Evolutionary conservation across 768 basidiomycete species (phyloP).

Genomic region (Tylopilus sp.): DNA sequence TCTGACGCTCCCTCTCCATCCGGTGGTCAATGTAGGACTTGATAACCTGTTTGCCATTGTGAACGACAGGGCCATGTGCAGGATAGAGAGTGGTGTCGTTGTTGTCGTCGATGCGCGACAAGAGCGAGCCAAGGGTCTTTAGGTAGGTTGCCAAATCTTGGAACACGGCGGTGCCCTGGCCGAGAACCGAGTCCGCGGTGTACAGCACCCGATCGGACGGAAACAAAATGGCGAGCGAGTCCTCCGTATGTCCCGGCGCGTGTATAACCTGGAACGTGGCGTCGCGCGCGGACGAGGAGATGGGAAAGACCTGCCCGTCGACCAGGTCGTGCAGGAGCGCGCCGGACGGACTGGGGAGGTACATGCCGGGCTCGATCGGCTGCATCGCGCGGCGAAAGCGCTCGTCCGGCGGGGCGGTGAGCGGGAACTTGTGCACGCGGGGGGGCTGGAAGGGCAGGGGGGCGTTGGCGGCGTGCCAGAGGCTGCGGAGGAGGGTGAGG

Average conservation of each 20-base stretch:
- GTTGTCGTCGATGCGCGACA: conserved; percentile 35
- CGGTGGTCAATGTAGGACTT: conserved; percentile 76
- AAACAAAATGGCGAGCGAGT: conserved; percentile 76
- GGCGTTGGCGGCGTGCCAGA: conserved; percentile 56
- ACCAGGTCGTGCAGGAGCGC: conserved; percentile 53
- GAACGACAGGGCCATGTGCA: conserved; percentile 80
- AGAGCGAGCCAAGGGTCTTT: conserved; percentile 55
- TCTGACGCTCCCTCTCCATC: conserved; percentile 75
- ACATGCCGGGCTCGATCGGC: conserved; percentile 40
- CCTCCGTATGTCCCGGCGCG: conserved; percentile 87
- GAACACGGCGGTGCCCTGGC: conserved; percentile 87
- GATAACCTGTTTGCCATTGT: conserved; percentile 59
- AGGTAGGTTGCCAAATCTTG: conserved; percentile 77
- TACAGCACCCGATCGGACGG: conserved; percentile 72
- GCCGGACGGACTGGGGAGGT: conserved; percentile 42
- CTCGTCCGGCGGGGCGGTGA: conserved; percentile 30
- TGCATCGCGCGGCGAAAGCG: conserved; percentile 36
- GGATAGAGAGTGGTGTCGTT: conserved; percentile 67
- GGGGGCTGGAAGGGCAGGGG: conserved; percentile 57
- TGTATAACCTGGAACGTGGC: conserved; percentile 60
- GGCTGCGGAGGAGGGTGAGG: conserved; percentile 55
- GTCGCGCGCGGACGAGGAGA: conserved; percentile 22
- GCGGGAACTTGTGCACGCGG: conserved; percentile 70
- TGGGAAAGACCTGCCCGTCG: conserved; percentile 50
- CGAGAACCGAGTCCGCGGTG: conserved; percentile 89